A percentile compares a stretch with the other conserved stretches of the same genome.
Conservation (phyloP, 2,329 filamentous ascomycete genomes). For the Tothia fuscella region DNA sequence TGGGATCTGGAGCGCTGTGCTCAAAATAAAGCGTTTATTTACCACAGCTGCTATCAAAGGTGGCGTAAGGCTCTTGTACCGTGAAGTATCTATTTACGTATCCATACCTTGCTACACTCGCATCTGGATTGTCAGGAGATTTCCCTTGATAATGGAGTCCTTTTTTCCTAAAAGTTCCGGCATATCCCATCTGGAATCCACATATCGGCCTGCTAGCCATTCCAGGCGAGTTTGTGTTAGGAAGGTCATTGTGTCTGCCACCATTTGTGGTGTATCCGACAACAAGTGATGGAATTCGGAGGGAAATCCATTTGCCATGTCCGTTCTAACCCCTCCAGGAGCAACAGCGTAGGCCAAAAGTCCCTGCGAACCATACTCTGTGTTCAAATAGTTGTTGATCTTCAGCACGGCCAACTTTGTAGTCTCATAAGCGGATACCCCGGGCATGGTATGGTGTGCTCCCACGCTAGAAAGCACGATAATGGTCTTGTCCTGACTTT, state of each 20-base stretch:
- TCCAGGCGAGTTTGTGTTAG: neutral
- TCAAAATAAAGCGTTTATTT: no score
- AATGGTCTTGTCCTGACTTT: conserved; percentile 4
- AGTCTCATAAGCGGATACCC: neutral
- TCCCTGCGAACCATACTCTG: no score
- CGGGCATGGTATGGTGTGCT: neutral
- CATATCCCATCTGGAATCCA: conserved; percentile 2
- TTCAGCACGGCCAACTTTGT: conserved; percentile 12
- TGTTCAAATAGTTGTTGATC: no score
- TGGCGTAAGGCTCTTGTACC: no score
- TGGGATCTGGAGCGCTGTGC: no score
- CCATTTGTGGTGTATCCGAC: no score
- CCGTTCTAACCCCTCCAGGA: conserved; percentile 19
- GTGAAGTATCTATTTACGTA: no score
- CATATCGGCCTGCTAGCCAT: conserved; percentile 1
- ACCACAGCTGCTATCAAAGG: no score
- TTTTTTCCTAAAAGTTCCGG: conserved; percentile 3
- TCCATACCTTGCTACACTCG: no score
- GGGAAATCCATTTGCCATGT: conserved; percentile 4
- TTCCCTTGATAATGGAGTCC: neutral
- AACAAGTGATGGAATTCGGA: no score
- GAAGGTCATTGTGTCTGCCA: no score
- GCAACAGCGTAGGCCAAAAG: conserved; percentile 17
- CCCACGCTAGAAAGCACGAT: neutral
- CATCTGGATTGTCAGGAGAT: conserved; percentile 2